Percentiles rank a stretch among this genome's conserved stretches.
These are phyloP conservation scores for Circinella minor DNA, from an alignment of 371 early-diverging fungal genomes.

Conservation along the genomic window DNA sequence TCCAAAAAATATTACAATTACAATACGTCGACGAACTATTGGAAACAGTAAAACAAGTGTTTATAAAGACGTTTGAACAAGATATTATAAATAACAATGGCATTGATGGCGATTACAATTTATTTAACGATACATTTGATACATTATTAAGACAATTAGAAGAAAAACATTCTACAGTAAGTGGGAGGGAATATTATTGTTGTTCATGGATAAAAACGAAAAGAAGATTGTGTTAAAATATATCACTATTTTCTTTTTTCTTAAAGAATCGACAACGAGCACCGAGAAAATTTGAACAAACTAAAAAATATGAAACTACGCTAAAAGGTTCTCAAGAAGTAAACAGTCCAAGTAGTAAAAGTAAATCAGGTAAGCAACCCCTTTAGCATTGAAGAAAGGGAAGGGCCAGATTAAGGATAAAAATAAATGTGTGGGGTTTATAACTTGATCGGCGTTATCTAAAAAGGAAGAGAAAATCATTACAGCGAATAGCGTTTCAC, in stretches of 20 bases:
- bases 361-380: constrained; percentile 47
- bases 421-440: neutral
- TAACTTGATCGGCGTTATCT: no score
- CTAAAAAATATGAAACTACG: constrained; percentile 79
- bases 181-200: no score
- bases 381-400: no score
- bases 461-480: neutral
- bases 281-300: constrained; percentile 86
- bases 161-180: constrained; percentile 38
- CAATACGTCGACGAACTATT: constrained; percentile 87
- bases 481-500: neutral
- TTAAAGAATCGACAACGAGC: constrained; percentile 47
- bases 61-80: constrained; percentile 34
- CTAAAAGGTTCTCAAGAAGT: constrained; percentile 47
- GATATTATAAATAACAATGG: constrained; percentile 19
- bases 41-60: constrained; percentile 61
- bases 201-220: no score
- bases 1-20: constrained; percentile 88
- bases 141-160: constrained; percentile 44
- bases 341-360: constrained; percentile 48
- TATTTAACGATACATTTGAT: constrained; percentile 50
- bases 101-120: constrained; percentile 29
- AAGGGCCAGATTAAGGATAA: no score
- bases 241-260: no score
- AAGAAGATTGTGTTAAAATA: no score